A percentile compares a stretch with the other conserved stretches of the same genome.
phyloP scores from a whole-genome alignment of 352 stramenopile species.

The Globisporangium polare region DNA sequence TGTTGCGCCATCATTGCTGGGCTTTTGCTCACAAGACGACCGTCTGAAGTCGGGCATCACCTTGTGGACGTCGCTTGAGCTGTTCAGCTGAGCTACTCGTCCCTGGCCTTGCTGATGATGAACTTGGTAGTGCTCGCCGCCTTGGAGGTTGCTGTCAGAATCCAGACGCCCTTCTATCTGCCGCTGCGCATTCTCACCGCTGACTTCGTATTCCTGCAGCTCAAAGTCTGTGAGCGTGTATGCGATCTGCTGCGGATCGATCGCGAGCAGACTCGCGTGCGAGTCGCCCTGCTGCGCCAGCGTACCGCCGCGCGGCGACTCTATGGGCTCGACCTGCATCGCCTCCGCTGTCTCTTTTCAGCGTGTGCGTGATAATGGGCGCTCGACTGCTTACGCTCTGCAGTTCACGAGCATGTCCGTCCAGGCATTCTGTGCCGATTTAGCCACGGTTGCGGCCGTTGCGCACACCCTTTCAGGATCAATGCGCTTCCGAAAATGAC shows the following conservation, averaged over 20 bases:
- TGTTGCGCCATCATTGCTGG: neutral
- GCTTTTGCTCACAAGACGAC: neutral
- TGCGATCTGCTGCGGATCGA: neutral
- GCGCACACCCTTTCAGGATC: no score
- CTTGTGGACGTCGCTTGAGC: neutral
- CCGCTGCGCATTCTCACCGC: neutral
- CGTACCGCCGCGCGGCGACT: neutral
- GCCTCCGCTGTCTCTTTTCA: neutral
- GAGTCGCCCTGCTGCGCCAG: neutral
- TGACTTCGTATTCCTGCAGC: neutral
- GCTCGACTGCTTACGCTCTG: neutral
- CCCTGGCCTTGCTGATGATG: neutral
- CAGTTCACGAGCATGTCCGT: neutral
- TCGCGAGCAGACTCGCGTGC: neutral
- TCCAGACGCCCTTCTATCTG: no score
- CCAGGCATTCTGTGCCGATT: no score
- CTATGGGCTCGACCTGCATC: conserved; percentile 1
- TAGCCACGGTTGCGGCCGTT: no score
- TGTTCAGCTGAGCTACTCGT: neutral
- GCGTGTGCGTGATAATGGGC: neutral
- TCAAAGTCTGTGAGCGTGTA: neutral
- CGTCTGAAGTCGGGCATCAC: neutral
- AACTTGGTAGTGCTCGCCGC: neutral
- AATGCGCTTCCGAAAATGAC: no score
- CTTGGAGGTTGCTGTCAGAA: neutral